These are phyloP conservation scores for Botrytis hyacinthi DNA, from an alignment of 2,329 filamentous ascomycete species.

Conservation along the genomic window DNA sequence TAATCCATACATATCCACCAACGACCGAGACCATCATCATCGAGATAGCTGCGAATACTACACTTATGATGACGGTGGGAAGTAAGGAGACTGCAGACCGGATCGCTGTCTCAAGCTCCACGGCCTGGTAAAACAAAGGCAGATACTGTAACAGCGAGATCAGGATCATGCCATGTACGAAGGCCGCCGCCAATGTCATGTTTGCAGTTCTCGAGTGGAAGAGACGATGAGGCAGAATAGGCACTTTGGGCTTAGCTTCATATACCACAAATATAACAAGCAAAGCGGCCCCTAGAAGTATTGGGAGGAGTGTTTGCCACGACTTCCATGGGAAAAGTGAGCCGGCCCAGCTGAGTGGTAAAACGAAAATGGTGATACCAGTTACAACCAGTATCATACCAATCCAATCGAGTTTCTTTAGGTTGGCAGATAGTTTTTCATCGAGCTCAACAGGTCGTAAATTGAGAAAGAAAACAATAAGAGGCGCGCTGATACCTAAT, in stretches of 20 bases:
- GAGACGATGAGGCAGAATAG: not conserved
- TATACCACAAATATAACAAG: conserved; percentile 46
- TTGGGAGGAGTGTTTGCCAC: conserved; percentile 58
- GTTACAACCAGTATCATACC: conserved; percentile 59
- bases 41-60: not conserved
- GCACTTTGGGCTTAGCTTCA: conserved; percentile 39
- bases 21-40: not conserved
- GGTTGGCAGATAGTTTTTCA: too few relatives aligned
- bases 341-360: conserved; percentile 59
- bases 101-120: conserved; percentile 6
- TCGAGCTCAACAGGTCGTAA: too few relatives aligned
- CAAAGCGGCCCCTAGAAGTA: conserved; percentile 49
- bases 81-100: not conserved
- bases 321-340: conserved; percentile 59
- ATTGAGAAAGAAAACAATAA: conserved; percentile 1
- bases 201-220: conserved; percentile 4
- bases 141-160: conserved; percentile 48
- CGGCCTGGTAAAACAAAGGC: not conserved
- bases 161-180: not conserved
- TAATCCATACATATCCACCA: not conserved
- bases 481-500: not conserved
- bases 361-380: conserved; percentile 49
- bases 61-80: not conserved
- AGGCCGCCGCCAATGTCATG: not conserved
- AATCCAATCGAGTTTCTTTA: conserved; percentile 48